Conservation (phyloP, 2,329 filamentous ascomycete genomes). For the Dactylellina leptospora region DNA sequence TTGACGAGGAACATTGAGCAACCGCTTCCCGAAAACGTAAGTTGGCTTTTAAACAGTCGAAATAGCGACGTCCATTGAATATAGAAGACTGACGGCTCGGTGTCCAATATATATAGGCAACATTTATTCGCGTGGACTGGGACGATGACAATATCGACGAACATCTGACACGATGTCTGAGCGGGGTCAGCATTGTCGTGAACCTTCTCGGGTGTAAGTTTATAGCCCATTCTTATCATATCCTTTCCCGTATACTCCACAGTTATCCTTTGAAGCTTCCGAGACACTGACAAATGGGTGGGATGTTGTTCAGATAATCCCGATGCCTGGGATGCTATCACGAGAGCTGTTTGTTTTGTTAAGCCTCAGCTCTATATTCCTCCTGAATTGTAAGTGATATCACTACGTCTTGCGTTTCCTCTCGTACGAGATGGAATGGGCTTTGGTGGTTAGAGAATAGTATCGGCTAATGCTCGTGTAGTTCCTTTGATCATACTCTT, state of each 20-base stretch:
- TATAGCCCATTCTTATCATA: slow-evolving; percentile 7
- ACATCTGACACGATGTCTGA: slow-evolving; percentile 36
- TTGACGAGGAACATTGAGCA: slow-evolving; percentile 40
- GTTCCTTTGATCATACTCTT: slow-evolving; percentile 50
- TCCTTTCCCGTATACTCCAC: slow-evolving; percentile 4
- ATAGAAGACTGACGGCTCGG: slow-evolving; percentile 25
- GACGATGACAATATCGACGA: slow-evolving; percentile 50
- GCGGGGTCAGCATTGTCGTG: slow-evolving; percentile 45
- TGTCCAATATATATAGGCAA: slow-evolving; percentile 45
- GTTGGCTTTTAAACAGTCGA: neutral
- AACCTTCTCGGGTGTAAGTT: slow-evolving; percentile 50
- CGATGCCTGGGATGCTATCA: slow-evolving; percentile 43
- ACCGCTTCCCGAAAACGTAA: slow-evolving; percentile 27
- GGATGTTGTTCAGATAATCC: slow-evolving; percentile 30
- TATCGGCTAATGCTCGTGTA: slow-evolving; percentile 20
- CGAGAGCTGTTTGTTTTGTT: slow-evolving; percentile 44
- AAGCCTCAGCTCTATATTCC: slow-evolving; percentile 52
- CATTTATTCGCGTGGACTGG: slow-evolving; percentile 44
- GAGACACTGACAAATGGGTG: slow-evolving; percentile 39
- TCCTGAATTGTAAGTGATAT: slow-evolving; percentile 47
- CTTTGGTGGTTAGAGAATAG: neutral
- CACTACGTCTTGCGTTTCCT: neutral
- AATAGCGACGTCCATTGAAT: too few relatives aligned
- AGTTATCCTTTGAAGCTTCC: slow-evolving; percentile 13
- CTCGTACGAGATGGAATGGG: slow-evolving; percentile 2